Evolutionary conservation across 1,284 basidiomycete genomes (phyloP).

Genomic region (Cutaneotrichosporon cutaneum): DNA sequence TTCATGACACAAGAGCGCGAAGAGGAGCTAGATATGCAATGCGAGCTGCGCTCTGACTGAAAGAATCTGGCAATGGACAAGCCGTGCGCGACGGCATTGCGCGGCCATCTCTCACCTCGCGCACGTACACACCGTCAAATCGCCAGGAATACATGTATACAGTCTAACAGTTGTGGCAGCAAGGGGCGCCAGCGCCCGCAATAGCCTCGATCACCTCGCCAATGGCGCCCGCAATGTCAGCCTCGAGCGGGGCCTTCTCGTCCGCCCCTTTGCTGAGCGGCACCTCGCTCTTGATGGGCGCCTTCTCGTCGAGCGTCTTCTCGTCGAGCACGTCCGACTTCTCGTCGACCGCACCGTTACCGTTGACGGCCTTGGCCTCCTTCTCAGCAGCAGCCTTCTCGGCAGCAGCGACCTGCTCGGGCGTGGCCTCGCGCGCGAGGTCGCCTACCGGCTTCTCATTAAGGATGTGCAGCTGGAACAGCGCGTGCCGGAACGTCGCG

Average conservation of each 20-base stretch:
- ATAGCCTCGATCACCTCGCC: not conserved
- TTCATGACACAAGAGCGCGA: not conserved
- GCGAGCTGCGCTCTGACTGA: no score
- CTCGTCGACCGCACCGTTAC: not conserved
- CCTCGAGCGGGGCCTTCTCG: not conserved
- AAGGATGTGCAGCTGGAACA: constrained; percentile 5
- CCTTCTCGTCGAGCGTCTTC: not conserved
- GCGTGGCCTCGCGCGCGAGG: constrained; percentile 8
- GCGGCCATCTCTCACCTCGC: no score
- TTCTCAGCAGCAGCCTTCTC: not conserved
- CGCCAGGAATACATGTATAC: not conserved
- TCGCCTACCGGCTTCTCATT: not conserved
- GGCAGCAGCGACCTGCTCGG: constrained; percentile 6
- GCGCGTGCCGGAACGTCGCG: constrained; percentile 3
- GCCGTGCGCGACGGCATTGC: no score
- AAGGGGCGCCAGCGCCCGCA: not conserved
- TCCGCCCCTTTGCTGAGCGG: not conserved
- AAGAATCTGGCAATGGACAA: no score
- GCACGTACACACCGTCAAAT: not conserved
- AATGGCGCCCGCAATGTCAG: not conserved
- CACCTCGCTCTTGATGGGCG: not conserved
- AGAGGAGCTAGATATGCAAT: no score
- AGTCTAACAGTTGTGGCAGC: not conserved
- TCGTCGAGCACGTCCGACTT: not conserved
- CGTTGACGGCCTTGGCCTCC: constrained; percentile 1